Percentiles rank a stretch among this genome's conserved stretches.
Conservation (phyloP, 2,329 filamentous ascomycete species). For the Curvularia lunata region DNA sequence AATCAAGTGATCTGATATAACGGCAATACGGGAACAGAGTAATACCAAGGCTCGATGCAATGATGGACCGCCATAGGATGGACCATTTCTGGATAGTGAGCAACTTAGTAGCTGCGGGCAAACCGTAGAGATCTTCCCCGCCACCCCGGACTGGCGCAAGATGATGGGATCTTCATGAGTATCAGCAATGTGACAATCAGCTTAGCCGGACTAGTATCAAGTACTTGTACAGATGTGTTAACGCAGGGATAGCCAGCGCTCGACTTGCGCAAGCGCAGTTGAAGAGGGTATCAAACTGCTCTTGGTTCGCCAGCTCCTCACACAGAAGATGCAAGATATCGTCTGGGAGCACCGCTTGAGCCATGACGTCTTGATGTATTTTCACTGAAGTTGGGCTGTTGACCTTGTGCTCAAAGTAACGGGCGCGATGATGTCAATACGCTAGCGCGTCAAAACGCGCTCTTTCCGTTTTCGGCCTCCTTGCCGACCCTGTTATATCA, state of each 20-base stretch:
- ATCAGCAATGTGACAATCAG: constrained; percentile 1
- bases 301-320: constrained; percentile 61
- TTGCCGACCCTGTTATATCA: constrained; percentile 5
- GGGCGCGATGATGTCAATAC: constrained; percentile 23
- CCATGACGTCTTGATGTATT: constrained; percentile 26
- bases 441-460: constrained; percentile 32
- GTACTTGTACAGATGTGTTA: constrained; percentile 69
- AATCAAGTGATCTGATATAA: constrained; percentile 69
- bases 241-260: constrained; percentile 63
- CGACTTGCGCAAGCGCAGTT: constrained; percentile 63
- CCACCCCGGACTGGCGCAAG: constrained; percentile 54
- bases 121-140: constrained; percentile 46
- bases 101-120: constrained; percentile 51
- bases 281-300: constrained; percentile 67
- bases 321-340: constrained; percentile 69
- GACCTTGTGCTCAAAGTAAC: constrained; percentile 1
- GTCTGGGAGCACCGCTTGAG: constrained; percentile 54
- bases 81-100: constrained; percentile 64
- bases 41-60: constrained; percentile 66
- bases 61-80: constrained; percentile 71
- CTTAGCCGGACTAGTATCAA: constrained; percentile 19
- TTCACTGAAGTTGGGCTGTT: constrained; percentile 8
- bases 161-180: constrained; percentile 50
- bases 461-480: constrained; percentile 22
- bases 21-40: constrained; percentile 73